These are phyloP conservation scores for Blastocrithidia nonstop DNA, from an alignment of 208 protist genomes.

Conservation along the genomic window DNA sequence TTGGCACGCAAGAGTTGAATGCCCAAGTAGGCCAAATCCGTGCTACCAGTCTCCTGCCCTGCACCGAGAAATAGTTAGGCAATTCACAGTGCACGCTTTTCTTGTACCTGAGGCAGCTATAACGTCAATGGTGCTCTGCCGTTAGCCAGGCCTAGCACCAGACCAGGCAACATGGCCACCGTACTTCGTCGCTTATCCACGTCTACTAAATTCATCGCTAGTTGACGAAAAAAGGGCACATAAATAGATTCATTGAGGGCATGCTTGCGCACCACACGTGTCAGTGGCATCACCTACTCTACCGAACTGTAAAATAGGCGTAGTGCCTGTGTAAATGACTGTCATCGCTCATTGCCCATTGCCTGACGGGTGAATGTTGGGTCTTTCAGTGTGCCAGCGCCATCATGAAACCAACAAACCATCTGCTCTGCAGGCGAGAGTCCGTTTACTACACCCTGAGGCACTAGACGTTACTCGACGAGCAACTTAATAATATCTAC, in stretches of 20 bases:
- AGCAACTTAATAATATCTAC: slow-evolving; percentile 44
- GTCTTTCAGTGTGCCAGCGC: slow-evolving; percentile 23
- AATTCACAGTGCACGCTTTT: slow-evolving; percentile 22
- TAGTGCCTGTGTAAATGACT: slow-evolving; percentile 15
- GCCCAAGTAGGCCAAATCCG: slow-evolving; percentile 60
- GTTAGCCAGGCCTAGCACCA: slow-evolving; percentile 65
- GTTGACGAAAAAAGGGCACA: slow-evolving; percentile 57
- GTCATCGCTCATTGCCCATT: slow-evolving; percentile 39
- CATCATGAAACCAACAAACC: slow-evolving; percentile 55
- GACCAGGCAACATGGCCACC: slow-evolving; percentile 31
- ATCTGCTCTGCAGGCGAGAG: slow-evolving; percentile 20
- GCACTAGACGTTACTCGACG: slow-evolving; percentile 24
- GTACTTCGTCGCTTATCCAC: slow-evolving; percentile 25
- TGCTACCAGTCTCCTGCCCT: slow-evolving; percentile 68
- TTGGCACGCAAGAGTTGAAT: slow-evolving; percentile 75
- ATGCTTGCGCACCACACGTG: slow-evolving; percentile 30
- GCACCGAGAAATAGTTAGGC: slow-evolving; percentile 47
- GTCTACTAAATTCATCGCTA: slow-evolving; percentile 49
- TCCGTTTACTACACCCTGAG: slow-evolving; percentile 4
- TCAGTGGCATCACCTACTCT: slow-evolving; percentile 45
- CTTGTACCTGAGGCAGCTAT: slow-evolving; percentile 23
- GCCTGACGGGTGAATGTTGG: slow-evolving; percentile 22
- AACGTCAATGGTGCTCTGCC: slow-evolving; percentile 46
- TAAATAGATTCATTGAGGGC: slow-evolving; percentile 35
- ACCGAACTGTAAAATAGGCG: slow-evolving; percentile 21